These are phyloP conservation scores for Colletotrichum sp. DNA, from an alignment of 2,329 filamentous ascomycete species.

Conservation along the genomic window DNA sequence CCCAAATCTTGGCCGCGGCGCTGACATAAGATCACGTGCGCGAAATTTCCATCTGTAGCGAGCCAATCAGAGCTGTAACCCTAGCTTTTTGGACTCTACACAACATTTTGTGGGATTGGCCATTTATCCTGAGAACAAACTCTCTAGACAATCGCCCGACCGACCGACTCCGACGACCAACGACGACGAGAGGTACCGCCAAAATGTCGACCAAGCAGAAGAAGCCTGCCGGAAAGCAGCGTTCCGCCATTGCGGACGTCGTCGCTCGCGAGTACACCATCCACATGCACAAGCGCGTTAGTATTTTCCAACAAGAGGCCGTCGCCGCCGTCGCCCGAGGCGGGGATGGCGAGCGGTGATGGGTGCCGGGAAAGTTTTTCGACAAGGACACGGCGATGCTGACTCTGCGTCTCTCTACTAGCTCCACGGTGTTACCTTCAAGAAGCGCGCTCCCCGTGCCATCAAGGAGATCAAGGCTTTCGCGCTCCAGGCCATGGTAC, in stretches of 20 bases:
- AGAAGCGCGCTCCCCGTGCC: conserved; percentile 97
- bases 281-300: conserved; percentile 92
- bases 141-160: conserved; percentile 20
- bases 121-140: conserved; percentile 12
- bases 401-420: conserved; percentile 47
- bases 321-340: conserved; percentile 24
- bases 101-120: conserved; percentile 19
- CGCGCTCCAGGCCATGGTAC: conserved; percentile 94
- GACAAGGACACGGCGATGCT: conserved; percentile 29
- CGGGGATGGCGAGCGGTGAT: not conserved
- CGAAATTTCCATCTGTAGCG: not conserved
- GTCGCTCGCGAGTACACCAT: conserved; percentile 99
- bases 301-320: conserved; percentile 9
- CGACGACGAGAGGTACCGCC: conserved; percentile 30
- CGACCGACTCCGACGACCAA: conserved; percentile 22
- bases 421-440: conserved; percentile 98
- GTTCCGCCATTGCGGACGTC: conserved; percentile 98
- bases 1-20: not conserved
- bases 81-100: conserved; percentile 19
- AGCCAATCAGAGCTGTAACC: conserved; percentile 2
- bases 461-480: conserved; percentile 99
- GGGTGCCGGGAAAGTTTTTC: not conserved
- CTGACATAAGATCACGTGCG: not conserved
- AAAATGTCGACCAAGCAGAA: conserved; percentile 71
- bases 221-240: conserved; percentile 72